Evolutionary conservation across 805 yeast genomes (phyloP), one percentile per base, ranked within the genome.

Genomic region (Ogataea naganishii): DNA sequence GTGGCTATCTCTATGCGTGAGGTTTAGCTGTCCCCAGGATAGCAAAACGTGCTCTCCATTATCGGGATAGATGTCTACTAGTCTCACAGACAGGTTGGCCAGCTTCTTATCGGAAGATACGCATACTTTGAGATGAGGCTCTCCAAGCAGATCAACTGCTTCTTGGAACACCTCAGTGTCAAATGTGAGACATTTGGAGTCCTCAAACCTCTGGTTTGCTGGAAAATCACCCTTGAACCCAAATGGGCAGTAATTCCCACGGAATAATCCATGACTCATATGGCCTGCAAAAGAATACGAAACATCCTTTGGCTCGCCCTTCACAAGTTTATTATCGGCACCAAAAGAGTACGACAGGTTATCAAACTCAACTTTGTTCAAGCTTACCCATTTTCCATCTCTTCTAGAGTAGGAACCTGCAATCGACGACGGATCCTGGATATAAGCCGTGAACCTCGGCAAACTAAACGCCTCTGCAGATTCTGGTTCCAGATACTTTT

Each of bases 181-280:
- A 30, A 54, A 46, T 0, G 39, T 37, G 8, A 42, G 27, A 24
- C 53, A 43, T 29, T 55, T 57, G 9, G 47, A 31, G 27, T 57
- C 60, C 31, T 57, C 62, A 14, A 47, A 27, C 26, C 46, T 44
- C 30, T 57, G 62, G 29, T 57, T 60, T n/a, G 53, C 38, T 19
- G 61, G 60, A 39, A 57, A 57, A 29, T 56, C 60, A 16, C 60
- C 61, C 13, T 39, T 47, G 34, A 51, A 55, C 3, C 61, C 62
- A 36, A 56, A 56, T 24, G 61, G 61, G 39, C 61, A 56, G 43
- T 40, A 57, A 5, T 51, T 51, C 3, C 62, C 61, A 40, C 61
- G 41, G 29, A 53, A 51, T 9, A 51, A 30, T 4, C 62, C 62
- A 35, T 57, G 55, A 6, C 56, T 56, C 32, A 50, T 41, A 5